phyloP scores from a whole-genome alignment of 345 rosid genomes.

The Diplotaxis tenuifolia region DNA sequence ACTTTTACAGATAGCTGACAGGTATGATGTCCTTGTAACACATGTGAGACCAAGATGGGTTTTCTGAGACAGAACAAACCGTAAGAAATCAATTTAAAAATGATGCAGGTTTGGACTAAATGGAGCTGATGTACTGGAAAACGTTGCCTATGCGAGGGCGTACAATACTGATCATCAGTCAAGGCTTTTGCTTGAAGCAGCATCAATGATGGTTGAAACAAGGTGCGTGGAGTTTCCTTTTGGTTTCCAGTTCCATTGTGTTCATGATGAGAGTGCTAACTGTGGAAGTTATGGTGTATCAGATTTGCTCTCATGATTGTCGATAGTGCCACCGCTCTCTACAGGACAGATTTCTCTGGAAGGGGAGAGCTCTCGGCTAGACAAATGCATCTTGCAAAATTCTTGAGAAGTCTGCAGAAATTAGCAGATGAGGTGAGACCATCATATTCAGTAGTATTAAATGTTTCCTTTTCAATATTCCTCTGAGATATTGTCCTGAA shows the following conservation, averaged over 20 bases:
- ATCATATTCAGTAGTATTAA: slow-evolving; percentile 14
- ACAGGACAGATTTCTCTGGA: slow-evolving; percentile 92
- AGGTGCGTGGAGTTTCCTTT: slow-evolving; percentile 42
- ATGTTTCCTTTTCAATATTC: slow-evolving; percentile 35
- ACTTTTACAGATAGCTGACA: slow-evolving; percentile 89
- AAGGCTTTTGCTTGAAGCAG: slow-evolving; percentile 96
- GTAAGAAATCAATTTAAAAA: slow-evolving; percentile 5
- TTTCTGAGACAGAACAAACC: neutral
- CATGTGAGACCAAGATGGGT: slow-evolving; percentile 1
- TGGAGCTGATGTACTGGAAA: slow-evolving; percentile 96
- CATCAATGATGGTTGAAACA: slow-evolving; percentile 99
- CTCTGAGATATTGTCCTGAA: neutral
- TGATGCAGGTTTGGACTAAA: slow-evolving; percentile 76
- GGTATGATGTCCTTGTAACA: slow-evolving; percentile 40
- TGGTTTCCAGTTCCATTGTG: neutral
- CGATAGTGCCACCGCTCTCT: slow-evolving; percentile 92
- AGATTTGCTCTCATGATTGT: slow-evolving; percentile 97
- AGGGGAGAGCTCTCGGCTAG: slow-evolving; percentile 95
- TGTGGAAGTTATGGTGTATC: slow-evolving; percentile 4
- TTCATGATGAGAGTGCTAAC: slow-evolving; percentile 7
- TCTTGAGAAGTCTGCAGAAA: slow-evolving; percentile 92
- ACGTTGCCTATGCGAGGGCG: slow-evolving; percentile 96
- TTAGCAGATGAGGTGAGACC: slow-evolving; percentile 88
- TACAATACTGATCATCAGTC: slow-evolving; percentile 98
- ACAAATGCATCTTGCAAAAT: slow-evolving; percentile 99